Percentiles rank a stretch among this genome's conserved stretches.
phyloP scores from a whole-genome alignment of 2,329 filamentous ascomycete species.

The Phoma sp. region DNA sequence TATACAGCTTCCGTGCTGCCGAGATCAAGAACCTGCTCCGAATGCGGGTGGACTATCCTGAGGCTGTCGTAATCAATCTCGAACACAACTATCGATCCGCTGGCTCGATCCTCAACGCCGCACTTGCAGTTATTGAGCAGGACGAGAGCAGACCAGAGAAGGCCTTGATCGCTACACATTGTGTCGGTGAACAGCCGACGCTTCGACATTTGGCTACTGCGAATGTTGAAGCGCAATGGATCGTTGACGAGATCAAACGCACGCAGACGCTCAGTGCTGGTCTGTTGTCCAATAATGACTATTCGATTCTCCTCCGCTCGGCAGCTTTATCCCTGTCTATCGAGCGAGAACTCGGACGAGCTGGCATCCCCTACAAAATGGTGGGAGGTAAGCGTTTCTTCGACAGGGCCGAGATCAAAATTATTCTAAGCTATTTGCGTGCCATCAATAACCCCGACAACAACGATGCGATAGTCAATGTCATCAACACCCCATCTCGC shows the following conservation, averaged over 20 bases:
- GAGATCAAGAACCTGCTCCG: constrained; percentile 87
- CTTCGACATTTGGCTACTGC: constrained; percentile 76
- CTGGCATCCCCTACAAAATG: constrained; percentile 89
- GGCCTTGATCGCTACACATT: constrained; percentile 79
- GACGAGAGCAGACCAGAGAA: constrained; percentile 83
- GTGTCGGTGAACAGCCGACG: constrained; percentile 79
- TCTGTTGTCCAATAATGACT: constrained; percentile 76
- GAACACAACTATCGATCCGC: constrained; percentile 97
- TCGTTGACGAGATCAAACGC: constrained; percentile 82
- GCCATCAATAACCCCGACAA: constrained; percentile 85
- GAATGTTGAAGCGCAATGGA: constrained; percentile 82
- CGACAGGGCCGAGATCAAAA: constrained; percentile 87
- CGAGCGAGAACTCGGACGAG: constrained; percentile 80
- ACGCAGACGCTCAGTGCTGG: constrained; percentile 73
- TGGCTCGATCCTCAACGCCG: constrained; percentile 79
- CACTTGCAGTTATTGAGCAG: constrained; percentile 88
- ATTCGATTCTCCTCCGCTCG: constrained; percentile 87
- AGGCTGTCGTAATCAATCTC: constrained; percentile 81
- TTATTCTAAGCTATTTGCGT: constrained; percentile 85
- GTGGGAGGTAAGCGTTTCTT: constrained; percentile 91
- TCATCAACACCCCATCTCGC: constrained; percentile 84
- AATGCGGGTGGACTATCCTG: constrained; percentile 77
- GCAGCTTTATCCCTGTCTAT: constrained; percentile 84
- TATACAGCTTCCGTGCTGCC: constrained; percentile 93
- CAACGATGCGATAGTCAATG: constrained; percentile 82